phyloP scores from a whole-genome alignment of 1,284 basidiomycete species.

The Malassezia sympodialis region DNA sequence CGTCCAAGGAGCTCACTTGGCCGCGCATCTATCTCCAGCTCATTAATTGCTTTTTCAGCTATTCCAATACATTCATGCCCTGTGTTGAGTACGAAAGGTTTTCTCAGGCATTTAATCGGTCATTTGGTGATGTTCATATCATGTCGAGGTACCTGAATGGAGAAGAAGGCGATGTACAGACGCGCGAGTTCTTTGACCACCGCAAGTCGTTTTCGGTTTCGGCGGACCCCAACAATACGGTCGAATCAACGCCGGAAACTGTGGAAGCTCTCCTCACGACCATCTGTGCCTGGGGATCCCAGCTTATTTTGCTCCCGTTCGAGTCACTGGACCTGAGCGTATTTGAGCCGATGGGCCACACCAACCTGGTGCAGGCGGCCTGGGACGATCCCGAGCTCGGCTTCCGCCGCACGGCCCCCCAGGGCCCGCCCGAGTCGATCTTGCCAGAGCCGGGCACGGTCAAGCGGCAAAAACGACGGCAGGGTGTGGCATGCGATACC shows the following conservation, averaged over 20 bases:
- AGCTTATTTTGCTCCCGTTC: conserved; percentile 28
- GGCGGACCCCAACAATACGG: conserved; percentile 2
- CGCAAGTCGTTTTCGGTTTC: not conserved
- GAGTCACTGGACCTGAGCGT: conserved; percentile 5
- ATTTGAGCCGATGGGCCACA: conserved; percentile 5
- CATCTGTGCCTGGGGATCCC: conserved; percentile 39
- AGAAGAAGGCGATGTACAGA: conserved; percentile 20
- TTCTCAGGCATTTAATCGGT: conserved; percentile 31
- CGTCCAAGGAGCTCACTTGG: conserved; percentile 6
- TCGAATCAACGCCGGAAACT: conserved; percentile 19
- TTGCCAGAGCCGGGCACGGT: not conserved
- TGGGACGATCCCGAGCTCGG: conserved; percentile 3
- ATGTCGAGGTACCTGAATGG: conserved; percentile 43
- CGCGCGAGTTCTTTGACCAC: not conserved
- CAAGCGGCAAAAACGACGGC: conserved; percentile 37
- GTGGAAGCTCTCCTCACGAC: conserved; percentile 33
- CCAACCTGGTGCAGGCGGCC: conserved; percentile 1
- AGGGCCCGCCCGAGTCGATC: not conserved
- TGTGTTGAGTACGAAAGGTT: conserved; percentile 37
- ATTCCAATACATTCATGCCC: conserved; percentile 37
- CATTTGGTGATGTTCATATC: conserved; percentile 32
- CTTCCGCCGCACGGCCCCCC: not conserved
- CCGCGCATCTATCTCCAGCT: conserved; percentile 17
- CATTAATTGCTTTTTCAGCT: conserved; percentile 37
- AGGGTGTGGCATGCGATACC: conserved; percentile 45